Evolutionary conservation across 2,329 filamentous ascomycete species (phyloP).

Genomic region (Escovopsis sp.): DNA sequence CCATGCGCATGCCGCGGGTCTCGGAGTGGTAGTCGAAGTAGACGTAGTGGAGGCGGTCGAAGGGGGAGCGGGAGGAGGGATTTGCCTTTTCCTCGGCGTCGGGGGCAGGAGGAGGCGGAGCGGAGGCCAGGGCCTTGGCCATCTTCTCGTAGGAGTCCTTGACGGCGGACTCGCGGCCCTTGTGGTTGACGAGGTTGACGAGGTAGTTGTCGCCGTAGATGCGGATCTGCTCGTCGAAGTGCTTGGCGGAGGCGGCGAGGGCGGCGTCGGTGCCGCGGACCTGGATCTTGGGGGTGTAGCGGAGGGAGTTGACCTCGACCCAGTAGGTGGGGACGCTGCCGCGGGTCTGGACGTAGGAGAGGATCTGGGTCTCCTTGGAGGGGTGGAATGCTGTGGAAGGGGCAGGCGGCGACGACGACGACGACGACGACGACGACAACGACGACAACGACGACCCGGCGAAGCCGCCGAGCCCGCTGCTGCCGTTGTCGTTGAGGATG

Average conservation of each 20-base stretch:
- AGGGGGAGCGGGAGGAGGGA: slow-evolving; percentile 46
- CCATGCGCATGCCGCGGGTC: slow-evolving; percentile 88
- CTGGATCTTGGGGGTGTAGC: slow-evolving; percentile 82
- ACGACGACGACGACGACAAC: too few species aligned
- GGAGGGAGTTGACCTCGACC: slow-evolving; percentile 87
- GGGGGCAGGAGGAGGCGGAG: too few species aligned
- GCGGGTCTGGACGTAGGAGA: slow-evolving; percentile 91
- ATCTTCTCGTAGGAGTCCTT: slow-evolving; percentile 92
- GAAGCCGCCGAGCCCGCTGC: slow-evolving; percentile 62
- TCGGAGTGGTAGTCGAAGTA: slow-evolving; percentile 99
- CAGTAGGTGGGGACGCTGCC: slow-evolving; percentile 93
- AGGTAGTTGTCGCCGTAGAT: slow-evolving; percentile 94
- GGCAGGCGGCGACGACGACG: too few species aligned
- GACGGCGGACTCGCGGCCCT: slow-evolving; percentile 73
- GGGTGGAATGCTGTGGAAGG: too few species aligned
- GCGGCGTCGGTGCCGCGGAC: slow-evolving; percentile 74
- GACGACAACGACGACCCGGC: too few species aligned
- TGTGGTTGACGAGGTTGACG: slow-evolving; percentile 94
- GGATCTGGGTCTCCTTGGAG: slow-evolving; percentile 64
- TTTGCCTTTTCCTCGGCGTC: too few species aligned
- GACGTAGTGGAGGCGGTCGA: slow-evolving; percentile 82
- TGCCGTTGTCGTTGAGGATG: slow-evolving; percentile 63
- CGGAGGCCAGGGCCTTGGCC: slow-evolving; percentile 58
- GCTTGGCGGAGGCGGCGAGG: slow-evolving; percentile 60
- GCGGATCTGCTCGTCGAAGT: slow-evolving; percentile 86